A percentile compares a stretch with the other conserved stretches of the same genome.
These are phyloP conservation scores for Lodderomyces pseudojiufengensis DNA, from an alignment of 1,139 yeast species.

Conservation along the genomic window DNA sequence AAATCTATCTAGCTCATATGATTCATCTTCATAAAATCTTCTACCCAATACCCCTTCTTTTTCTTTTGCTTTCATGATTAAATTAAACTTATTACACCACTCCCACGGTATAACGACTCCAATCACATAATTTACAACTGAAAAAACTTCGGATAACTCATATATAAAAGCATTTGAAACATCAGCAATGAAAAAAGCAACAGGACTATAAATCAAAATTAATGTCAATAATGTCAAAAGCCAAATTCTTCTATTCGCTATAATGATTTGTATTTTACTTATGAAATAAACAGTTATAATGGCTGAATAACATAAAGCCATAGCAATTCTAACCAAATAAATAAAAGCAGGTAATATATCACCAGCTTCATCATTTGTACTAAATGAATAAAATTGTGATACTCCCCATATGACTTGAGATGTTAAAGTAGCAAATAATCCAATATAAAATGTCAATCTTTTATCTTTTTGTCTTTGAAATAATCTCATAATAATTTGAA, in stretches of 20 bases:
- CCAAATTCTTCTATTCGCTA: slow-evolving; percentile 47
- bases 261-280: slow-evolving; percentile 52
- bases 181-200: slow-evolving; percentile 75
- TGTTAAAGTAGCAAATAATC: slow-evolving; percentile 51
- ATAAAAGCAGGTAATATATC: slow-evolving; percentile 75
- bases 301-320: slow-evolving; percentile 69
- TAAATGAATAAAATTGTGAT: slow-evolving; percentile 46
- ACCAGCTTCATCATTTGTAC: slow-evolving; percentile 40
- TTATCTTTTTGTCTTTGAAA: slow-evolving; percentile 72
- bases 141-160: slow-evolving; percentile 69
- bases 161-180: slow-evolving; percentile 68
- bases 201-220: slow-evolving; percentile 60
- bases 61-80: slow-evolving; percentile 62
- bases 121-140: slow-evolving; percentile 67
- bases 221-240: slow-evolving; percentile 57
- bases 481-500: slow-evolving; percentile 69
- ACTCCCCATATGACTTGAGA: slow-evolving; percentile 72
- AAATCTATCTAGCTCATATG: slow-evolving; percentile 41
- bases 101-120: slow-evolving; percentile 83
- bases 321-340: slow-evolving; percentile 71
- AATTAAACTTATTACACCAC: slow-evolving; percentile 72
- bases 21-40: slow-evolving; percentile 69
- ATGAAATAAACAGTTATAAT: slow-evolving; percentile 58
- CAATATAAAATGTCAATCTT: slow-evolving; percentile 59
- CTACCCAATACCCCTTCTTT: slow-evolving; percentile 80